Evolutionary conservation across 441 rosid species (phyloP), one percentile per base, ranked within the genome.

Genomic region (Theobroma grandiflorum): DNA sequence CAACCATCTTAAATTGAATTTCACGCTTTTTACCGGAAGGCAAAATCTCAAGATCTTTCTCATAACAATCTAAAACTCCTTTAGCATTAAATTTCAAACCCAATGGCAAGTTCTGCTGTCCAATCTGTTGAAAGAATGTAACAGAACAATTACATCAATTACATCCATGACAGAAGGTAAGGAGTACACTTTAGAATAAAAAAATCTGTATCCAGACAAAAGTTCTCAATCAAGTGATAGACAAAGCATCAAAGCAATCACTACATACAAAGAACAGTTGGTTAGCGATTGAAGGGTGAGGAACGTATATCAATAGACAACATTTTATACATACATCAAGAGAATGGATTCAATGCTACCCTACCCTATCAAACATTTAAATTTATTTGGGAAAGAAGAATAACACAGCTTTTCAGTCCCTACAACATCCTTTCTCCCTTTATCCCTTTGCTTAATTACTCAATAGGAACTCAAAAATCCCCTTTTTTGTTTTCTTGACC

Each of bases 71-170:
- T 81, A 95, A 75, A 74, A 90, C 85, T 20, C 92, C 95, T 90
- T 93, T 92, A 5, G 97, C 97, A 77, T 86, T 92, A 83, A 96
- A 93, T 79, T 95, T 95, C 77, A 96, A 79, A 49, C 99, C 98
- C 43, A 92, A 63, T 16, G 93, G 85, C 85, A 96, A 85, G 74
- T 89, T 87, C 78, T 95, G 98, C 82, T 90, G 88, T 35, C 96
- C 98, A 85, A 92, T 86, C 99, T 96, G 86, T 83, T 59, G 18
- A 83, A 59, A 65, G 26, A 78, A 84, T 45, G 58, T 43, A 66
- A 76, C 15, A 68, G 53, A 38, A 72, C 9, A 22, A 22, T 74
- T 58, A 45, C 10, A 45, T 45, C 49, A 45, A 45, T 64, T 15
- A 40, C 66, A 58, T 58, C 40, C 42, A 40, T 22, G 20, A 58